These are phyloP conservation scores for Lactarius deliciosus DNA, from an alignment of 768 basidiomycete genomes.

Conservation along the genomic window DNA sequence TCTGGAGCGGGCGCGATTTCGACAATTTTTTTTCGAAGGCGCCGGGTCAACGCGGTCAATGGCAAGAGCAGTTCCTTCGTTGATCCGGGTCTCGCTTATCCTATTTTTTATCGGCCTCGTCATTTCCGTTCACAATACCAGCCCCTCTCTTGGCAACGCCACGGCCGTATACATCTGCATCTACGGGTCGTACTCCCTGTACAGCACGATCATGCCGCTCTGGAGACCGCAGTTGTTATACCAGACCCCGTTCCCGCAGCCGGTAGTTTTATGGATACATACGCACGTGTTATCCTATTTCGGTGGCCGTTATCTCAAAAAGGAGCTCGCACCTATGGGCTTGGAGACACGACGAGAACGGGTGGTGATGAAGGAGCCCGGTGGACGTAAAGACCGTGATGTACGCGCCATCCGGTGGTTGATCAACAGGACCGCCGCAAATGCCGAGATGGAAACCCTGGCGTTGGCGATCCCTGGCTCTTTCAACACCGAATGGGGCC, in stretches of 20 bases:
- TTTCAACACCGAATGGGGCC: slow-evolving; percentile 1
- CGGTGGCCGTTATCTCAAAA: too few species aligned
- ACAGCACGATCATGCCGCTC: not conserved
- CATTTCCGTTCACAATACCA: not conserved
- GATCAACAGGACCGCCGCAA: too few species aligned
- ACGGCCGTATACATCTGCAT: not conserved
- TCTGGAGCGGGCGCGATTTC: not conserved
- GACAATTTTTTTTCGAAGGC: not conserved
- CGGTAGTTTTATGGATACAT: too few species aligned
- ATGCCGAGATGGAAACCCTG: too few species aligned
- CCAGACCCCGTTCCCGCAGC: not conserved
- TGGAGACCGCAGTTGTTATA: not conserved
- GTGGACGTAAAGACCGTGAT: too few species aligned
- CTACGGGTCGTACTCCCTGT: not conserved
- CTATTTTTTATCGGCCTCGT: slow-evolving; percentile 8
- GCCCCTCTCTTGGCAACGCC: not conserved
- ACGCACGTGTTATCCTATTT: too few species aligned
- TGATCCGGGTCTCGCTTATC: slow-evolving; percentile 5
- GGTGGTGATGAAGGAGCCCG: too few species aligned
- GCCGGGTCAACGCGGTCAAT: not conserved
- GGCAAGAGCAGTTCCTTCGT: not conserved
- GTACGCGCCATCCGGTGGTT: too few species aligned
- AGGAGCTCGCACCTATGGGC: too few species aligned
- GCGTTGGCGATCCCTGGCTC: not conserved
- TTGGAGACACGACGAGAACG: not conserved